phyloP scores from a whole-genome alignment of 768 basidiomycete genomes.

The Lactifluus volemus region DNA sequence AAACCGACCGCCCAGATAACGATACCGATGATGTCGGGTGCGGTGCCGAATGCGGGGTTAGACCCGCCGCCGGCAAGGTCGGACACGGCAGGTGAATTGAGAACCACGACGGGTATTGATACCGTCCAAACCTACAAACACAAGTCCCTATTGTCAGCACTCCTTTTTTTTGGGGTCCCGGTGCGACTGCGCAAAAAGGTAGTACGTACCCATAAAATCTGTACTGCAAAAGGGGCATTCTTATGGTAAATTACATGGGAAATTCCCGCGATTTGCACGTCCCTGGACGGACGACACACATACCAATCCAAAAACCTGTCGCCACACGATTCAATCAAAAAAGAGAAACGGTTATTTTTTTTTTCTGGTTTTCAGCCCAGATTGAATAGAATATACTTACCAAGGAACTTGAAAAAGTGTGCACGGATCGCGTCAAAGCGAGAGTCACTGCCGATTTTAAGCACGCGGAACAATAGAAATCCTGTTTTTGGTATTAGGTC shows the following conservation, averaged over 20 bases:
- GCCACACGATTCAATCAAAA: background rate
- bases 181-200: background rate
- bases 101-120: background rate
- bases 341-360: no score
- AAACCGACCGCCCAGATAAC: constrained; percentile 54
- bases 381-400: background rate
- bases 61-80: constrained; percentile 40
- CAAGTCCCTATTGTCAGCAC: background rate
- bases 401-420: constrained; percentile 58
- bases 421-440: constrained; percentile 61
- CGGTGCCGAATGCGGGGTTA: constrained; percentile 49
- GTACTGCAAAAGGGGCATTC: background rate
- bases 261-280: no score
- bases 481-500: constrained; percentile 25
- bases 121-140: background rate
- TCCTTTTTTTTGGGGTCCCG: background rate
- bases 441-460: constrained; percentile 56
- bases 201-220: background rate
- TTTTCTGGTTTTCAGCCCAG: no score
- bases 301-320: constrained; percentile 4
- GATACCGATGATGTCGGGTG: background rate
- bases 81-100: background rate
- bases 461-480: constrained; percentile 60
- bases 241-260: no score
- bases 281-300: background rate